Base-by-base conservation (phyloP, 768 basidiomycete genomes). In the Termitomyces sp. region DNA sequence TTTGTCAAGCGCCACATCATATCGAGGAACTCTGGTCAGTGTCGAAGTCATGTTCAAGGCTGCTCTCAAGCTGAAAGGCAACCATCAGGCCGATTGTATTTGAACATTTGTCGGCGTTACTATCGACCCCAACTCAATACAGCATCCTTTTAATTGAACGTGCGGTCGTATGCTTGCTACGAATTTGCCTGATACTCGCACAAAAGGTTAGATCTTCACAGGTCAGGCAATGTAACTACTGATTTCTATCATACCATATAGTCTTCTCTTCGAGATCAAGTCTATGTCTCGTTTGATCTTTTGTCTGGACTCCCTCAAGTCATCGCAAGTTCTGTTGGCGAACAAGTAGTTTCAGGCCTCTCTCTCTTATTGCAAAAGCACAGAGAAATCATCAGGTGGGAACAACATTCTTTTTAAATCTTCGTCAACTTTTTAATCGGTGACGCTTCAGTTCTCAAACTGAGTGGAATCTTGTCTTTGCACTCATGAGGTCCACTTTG, bases 381-480 rank as follows among this genome's bases (percentile, higher is more conserved):
- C 64, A 78, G 80, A 49, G 77, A 84, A 7, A 83, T 93, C 28
- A 85, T 95, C 63, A 81, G 82, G 91, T 88, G 59, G 28, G 62
- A 58, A 26, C 20, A 50, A 48, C 47, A 40, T 52, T 18, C 35
- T 23, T 55, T 43, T 4, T 23, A 13, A 35, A 28, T 50, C 28
- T 23, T 57, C 54, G 14, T 28, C 13, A 57, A 3, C 14, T 33
- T 30, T 30, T 28, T 35, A 41, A 52, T 28, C 54, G 58, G 48
- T 53, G 32, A 59, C 36, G 28, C 62, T 57, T 0, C 56, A 93
- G 88, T 57, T 95, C 94, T 1, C 88, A 90, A 64, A 98, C 96
- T 0, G 96, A 98, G 70, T 99, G 96, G 96, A 94, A 92, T 61
- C 77, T 98, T 43, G 82, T 95, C 23, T 92, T 95, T 66, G 90